phyloP scores from a whole-genome alignment of 805 yeast species.

The Scheffersomyces spartinae region DNA sequence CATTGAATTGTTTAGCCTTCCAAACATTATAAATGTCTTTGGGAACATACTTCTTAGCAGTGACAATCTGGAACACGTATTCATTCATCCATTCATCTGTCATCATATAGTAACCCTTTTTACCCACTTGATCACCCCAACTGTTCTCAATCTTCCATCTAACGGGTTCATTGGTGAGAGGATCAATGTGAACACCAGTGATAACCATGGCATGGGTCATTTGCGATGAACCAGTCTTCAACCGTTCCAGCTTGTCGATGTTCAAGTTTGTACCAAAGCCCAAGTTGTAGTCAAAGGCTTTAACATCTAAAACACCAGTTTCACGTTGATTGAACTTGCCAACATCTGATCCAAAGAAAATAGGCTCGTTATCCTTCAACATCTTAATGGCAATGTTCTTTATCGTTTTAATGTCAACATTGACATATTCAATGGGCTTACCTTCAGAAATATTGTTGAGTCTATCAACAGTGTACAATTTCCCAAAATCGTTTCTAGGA shows the following conservation, averaged over 20 bases:
- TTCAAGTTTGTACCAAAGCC: slow-evolving; percentile 40
- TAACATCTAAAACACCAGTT: slow-evolving; percentile 63
- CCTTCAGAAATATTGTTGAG: slow-evolving; percentile 66
- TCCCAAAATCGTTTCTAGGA: slow-evolving; percentile 62
- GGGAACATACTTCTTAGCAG: slow-evolving; percentile 24
- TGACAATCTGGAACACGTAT: slow-evolving; percentile 30
- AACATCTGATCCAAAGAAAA: slow-evolving; percentile 86
- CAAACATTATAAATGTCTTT: slow-evolving; percentile 23
- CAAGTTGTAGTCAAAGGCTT: slow-evolving; percentile 54
- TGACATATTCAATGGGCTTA: slow-evolving; percentile 60
- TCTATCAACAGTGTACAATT: slow-evolving; percentile 58
- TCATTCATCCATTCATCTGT: slow-evolving; percentile 34
- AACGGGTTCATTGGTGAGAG: slow-evolving; percentile 22
- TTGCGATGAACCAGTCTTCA: slow-evolving; percentile 55
- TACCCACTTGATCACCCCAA: slow-evolving; percentile 31
- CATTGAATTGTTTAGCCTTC: slow-evolving; percentile 19
- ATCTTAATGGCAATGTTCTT: slow-evolving; percentile 55
- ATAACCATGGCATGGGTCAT: slow-evolving; percentile 91
- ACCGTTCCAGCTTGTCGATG: slow-evolving; percentile 55
- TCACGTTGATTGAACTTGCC: slow-evolving; percentile 58
- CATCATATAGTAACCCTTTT: slow-evolving; percentile 31
- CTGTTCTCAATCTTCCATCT: slow-evolving; percentile 36
- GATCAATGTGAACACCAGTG: slow-evolving; percentile 70
- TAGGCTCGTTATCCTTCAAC: slow-evolving; percentile 63
- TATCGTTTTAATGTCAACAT: slow-evolving; percentile 47